A percentile compares a stretch with the other conserved stretches of the same genome.
Evolutionary conservation across 139 green algal genomes (phyloP).

Genomic region (Monoraphidium neglectum): DNA sequence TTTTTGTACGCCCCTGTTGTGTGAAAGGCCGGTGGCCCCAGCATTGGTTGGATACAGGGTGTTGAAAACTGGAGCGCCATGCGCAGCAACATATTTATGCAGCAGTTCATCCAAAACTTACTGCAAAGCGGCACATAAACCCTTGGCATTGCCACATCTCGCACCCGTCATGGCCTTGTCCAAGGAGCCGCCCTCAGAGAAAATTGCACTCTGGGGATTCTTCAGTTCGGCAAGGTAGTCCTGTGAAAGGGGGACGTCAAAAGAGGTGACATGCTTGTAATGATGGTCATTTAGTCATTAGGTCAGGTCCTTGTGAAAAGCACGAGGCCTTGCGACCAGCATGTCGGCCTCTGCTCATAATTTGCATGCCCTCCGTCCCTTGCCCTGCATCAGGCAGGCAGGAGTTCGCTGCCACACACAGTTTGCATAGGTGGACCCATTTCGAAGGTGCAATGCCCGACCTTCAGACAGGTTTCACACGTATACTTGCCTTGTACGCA

Average conservation of each 20-base stretch:
- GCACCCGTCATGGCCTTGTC: background rate
- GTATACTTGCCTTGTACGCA: constrained; percentile 32
- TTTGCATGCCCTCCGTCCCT: background rate
- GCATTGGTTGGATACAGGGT: background rate
- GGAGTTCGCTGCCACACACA: background rate
- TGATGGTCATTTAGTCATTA: too few species aligned
- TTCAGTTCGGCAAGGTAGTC: too few species aligned
- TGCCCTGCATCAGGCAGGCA: background rate
- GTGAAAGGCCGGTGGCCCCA: background rate
- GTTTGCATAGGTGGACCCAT: background rate
- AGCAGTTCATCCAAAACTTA: background rate
- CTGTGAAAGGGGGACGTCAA: too few species aligned
- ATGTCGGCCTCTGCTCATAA: too few species aligned
- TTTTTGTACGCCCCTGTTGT: background rate
- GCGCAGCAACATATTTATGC: background rate
- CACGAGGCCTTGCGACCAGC: too few species aligned
- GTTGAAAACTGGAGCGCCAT: background rate
- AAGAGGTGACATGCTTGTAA: too few species aligned
- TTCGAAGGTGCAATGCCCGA: background rate
- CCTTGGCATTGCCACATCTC: background rate
- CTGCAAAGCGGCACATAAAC: background rate
- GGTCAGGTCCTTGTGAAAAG: too few species aligned
- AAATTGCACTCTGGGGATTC: too few species aligned
- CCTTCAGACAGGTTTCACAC: background rate
- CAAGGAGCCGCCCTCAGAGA: too few species aligned